Evolutionary conservation across 768 basidiomycete genomes (phyloP).

Genomic region (Tylopilus sp.): DNA sequence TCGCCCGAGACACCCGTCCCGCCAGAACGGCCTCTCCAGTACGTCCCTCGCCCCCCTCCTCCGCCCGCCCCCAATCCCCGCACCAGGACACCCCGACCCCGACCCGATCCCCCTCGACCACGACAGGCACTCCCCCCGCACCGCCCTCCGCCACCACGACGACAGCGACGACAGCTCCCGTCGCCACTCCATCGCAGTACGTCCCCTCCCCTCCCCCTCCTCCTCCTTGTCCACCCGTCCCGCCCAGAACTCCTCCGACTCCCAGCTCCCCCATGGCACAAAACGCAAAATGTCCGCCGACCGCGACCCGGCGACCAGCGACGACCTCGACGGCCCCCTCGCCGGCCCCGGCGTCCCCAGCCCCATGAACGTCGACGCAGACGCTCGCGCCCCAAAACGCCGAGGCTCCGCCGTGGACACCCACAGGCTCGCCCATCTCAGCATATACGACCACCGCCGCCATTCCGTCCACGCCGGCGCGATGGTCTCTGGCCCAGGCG

Average conservation of each 20-base stretch:
- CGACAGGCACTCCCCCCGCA: slow-evolving; percentile 28
- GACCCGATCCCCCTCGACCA: slow-evolving; percentile 20
- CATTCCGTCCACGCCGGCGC: slow-evolving; percentile 68
- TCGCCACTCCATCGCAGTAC: slow-evolving; percentile 67
- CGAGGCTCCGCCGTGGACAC: slow-evolving; percentile 83
- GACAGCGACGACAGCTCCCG: slow-evolving; percentile 67
- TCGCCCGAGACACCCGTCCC: slow-evolving; percentile 33
- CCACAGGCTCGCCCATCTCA: slow-evolving; percentile 69
- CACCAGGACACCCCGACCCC: slow-evolving; percentile 24
- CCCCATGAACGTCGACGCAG: slow-evolving; percentile 53
- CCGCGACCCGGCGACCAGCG: slow-evolving; percentile 48
- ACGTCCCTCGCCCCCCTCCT: slow-evolving; percentile 20
- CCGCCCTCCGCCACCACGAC: slow-evolving; percentile 37
- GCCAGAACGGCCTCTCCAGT: slow-evolving; percentile 23
- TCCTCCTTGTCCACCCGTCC: not conserved
- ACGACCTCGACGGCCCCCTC: slow-evolving; percentile 66
- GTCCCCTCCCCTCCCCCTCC: slow-evolving; percentile 20
- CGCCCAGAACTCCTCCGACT: slow-evolving; percentile 35
- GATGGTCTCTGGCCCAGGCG: slow-evolving; percentile 30
- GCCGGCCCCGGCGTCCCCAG: slow-evolving; percentile 66
- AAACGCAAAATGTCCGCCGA: slow-evolving; percentile 85
- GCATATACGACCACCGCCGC: slow-evolving; percentile 68
- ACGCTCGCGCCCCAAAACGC: slow-evolving; percentile 74
- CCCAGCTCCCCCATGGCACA: slow-evolving; percentile 53
- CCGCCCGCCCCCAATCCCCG: slow-evolving; percentile 8